Evolutionary conservation across 768 basidiomycete genomes (phyloP).

Genomic region (Kwoniella mangroviensis): DNA sequence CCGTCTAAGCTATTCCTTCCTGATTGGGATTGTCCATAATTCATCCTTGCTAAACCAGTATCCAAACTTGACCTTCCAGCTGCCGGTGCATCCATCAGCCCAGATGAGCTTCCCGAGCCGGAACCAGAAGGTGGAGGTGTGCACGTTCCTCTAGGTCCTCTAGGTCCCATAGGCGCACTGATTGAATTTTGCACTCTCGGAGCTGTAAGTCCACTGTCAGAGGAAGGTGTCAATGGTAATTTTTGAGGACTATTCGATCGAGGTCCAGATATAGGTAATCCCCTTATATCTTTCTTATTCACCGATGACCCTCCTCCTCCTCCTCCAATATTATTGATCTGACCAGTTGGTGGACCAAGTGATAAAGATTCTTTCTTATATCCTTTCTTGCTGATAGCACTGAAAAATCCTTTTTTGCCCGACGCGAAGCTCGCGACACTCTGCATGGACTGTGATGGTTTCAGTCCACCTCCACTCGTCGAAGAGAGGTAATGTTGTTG

Average conservation of each 20-base stretch:
- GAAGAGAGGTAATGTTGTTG: conserved; percentile 14
- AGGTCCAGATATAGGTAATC: conserved; percentile 46
- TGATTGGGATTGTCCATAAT: neutral
- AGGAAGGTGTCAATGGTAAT: neutral
- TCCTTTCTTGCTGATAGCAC: conserved; percentile 33
- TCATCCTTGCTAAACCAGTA: conserved; percentile 29
- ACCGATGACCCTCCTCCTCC: conserved; percentile 4
- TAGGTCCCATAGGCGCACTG: conserved; percentile 37
- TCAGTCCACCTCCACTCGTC: conserved; percentile 30
- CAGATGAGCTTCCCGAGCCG: neutral
- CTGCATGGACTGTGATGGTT: conserved; percentile 44
- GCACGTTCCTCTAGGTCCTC: conserved; percentile 38
- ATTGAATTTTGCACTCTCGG: conserved; percentile 24
- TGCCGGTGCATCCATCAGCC: neutral
- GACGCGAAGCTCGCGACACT: conserved; percentile 36
- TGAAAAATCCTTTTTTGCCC: conserved; percentile 44
- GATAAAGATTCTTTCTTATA: conserved; percentile 37
- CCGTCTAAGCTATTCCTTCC: conserved; percentile 18
- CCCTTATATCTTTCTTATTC: conserved; percentile 48
- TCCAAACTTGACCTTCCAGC: conserved; percentile 37
- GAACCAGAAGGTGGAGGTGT: conserved; percentile 29
- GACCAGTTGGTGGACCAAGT: conserved; percentile 31
- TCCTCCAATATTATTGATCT: neutral
- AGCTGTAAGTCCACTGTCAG: neutral
- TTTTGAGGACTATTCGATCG: conserved; percentile 16